A percentile compares a stretch with the other conserved stretches of the same genome.
Evolutionary conservation across 208 protist genomes (phyloP).

Genomic region (Plasmodiophora brassicae): DNA sequence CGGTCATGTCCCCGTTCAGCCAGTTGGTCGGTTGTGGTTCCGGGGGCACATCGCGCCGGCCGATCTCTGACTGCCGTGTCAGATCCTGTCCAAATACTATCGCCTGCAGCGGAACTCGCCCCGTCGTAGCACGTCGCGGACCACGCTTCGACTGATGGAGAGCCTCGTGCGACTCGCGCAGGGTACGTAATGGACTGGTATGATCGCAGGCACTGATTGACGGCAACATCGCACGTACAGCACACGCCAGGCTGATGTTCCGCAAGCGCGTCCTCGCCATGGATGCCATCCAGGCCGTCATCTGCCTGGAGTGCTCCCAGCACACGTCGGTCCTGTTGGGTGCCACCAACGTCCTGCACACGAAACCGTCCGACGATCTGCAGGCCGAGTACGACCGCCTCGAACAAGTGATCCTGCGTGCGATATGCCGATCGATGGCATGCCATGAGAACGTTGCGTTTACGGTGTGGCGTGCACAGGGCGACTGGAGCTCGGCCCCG

Average conservation of each 20-base stretch:
- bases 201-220: too few relatives aligned
- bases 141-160: constrained; percentile 57
- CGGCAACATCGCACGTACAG: too few relatives aligned
- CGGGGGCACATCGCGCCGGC: neutral
- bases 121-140: constrained; percentile 33
- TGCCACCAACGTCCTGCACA: neutral
- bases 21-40: neutral
- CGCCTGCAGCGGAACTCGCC: neutral
- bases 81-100: neutral
- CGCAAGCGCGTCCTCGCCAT: neutral
- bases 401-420: too few relatives aligned
- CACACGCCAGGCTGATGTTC: constrained; percentile 38
- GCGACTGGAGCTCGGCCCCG: too few relatives aligned
- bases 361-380: too few relatives aligned
- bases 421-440: too few relatives aligned
- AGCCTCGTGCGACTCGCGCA: constrained; percentile 36
- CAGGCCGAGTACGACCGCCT: too few relatives aligned
- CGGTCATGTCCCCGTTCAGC: neutral
- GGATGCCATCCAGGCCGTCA: constrained; percentile 16
- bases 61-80: neutral
- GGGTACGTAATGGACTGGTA: too few relatives aligned
- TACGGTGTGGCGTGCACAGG: too few relatives aligned
- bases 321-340: neutral
- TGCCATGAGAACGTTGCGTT: too few relatives aligned
- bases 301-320: neutral